A percentile compares a stretch with the other conserved stretches of the same genome.
Evolutionary conservation across 2,329 filamentous ascomycete genomes (phyloP).

Genomic region (Metarhizium album): DNA sequence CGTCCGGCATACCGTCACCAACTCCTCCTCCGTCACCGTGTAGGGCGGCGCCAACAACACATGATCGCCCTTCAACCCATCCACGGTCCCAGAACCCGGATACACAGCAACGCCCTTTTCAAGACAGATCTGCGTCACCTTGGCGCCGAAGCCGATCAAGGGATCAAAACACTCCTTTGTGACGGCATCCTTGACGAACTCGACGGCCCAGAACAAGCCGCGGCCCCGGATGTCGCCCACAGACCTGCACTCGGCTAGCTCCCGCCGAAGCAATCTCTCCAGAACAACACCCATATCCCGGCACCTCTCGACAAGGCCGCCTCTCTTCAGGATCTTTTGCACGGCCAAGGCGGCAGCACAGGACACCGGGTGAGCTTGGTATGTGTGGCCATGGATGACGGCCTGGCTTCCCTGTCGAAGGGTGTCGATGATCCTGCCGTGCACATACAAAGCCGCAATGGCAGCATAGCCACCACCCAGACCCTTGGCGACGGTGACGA

Average conservation of each 20-base stretch:
- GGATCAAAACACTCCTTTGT: slow-evolving; percentile 26
- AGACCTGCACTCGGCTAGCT: slow-evolving; percentile 31
- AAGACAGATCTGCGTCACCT: no score
- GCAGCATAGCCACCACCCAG: slow-evolving; percentile 51
- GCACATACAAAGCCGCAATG: slow-evolving; percentile 3
- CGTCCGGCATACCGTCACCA: background rate
- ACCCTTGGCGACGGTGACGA: slow-evolving; percentile 56
- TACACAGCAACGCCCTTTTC: slow-evolving; percentile 39
- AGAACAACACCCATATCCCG: slow-evolving; percentile 19
- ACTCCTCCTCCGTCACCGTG: background rate
- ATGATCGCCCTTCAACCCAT: slow-evolving; percentile 30
- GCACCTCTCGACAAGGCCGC: slow-evolving; percentile 49
- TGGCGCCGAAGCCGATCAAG: slow-evolving; percentile 14
- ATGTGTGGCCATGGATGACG: slow-evolving; percentile 16
- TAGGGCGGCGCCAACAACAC: slow-evolving; percentile 13
- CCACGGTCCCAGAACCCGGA: slow-evolving; percentile 49
- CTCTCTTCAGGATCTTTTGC: slow-evolving; percentile 40
- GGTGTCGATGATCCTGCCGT: slow-evolving; percentile 2
- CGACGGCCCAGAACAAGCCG: slow-evolving; percentile 40
- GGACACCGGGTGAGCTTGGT: slow-evolving; percentile 15
- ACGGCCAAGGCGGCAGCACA: slow-evolving; percentile 14
- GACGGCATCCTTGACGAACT: slow-evolving; percentile 30
- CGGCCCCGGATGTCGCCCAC: slow-evolving; percentile 36
- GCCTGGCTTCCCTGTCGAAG: slow-evolving; percentile 1
- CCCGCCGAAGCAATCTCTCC: slow-evolving; percentile 29